phyloP scores from a whole-genome alignment of 305 asterid genomes.

The Fraxinus platypoda region DNA sequence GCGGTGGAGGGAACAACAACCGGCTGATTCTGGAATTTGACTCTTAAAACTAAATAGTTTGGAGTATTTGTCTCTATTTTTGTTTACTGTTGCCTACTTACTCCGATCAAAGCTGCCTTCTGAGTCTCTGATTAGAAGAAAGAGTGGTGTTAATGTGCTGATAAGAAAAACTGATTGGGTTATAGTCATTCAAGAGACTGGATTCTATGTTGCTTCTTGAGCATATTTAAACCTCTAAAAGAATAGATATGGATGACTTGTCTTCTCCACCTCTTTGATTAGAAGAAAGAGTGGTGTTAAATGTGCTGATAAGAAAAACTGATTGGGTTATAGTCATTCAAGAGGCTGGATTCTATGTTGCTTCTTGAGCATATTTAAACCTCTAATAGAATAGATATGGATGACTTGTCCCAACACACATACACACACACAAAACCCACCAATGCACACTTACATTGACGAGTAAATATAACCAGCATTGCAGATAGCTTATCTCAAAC shows the following conservation, averaged over 20 bases:
- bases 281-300: neutral
- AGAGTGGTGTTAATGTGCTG: neutral
- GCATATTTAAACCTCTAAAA: neutral
- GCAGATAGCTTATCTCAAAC: constrained; percentile 5
- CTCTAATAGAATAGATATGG: neutral
- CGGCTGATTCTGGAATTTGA: neutral
- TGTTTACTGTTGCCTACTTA: neutral
- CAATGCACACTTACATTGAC: neutral
- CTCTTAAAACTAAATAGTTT: neutral
- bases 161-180: neutral
- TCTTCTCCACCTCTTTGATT: neutral
- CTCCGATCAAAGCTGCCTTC: neutral
- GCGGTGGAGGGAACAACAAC: neutral
- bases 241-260: neutral
- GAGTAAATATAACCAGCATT: neutral
- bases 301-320: neutral
- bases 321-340: neutral
- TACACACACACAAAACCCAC: neutral
- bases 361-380: neutral
- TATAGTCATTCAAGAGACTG: neutral
- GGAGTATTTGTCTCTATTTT: neutral
- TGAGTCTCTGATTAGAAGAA: neutral
- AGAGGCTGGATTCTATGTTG: neutral
- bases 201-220: neutral
- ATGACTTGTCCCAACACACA: neutral